A percentile compares a stretch with the other conserved stretches of the same genome.
These are phyloP conservation scores for Stygiomarasmius scandens DNA, from an alignment of 1,284 basidiomycete species.

Conservation along the genomic window DNA sequence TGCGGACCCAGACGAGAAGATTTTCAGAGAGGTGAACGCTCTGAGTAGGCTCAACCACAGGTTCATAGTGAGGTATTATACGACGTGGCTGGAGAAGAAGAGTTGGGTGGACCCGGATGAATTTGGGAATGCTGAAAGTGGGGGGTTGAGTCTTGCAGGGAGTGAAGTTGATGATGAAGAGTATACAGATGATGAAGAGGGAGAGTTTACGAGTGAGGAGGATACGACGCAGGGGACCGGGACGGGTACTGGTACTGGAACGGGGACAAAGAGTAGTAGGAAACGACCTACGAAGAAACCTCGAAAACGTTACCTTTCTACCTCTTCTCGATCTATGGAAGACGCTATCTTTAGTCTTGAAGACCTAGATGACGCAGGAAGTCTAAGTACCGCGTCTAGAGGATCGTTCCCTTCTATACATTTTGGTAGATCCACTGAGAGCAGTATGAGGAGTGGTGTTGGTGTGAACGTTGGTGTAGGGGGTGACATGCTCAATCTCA, in stretches of 20 bases:
- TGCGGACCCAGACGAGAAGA: constrained; percentile 81
- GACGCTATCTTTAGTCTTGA: constrained; percentile 46
- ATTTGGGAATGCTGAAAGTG: too few relatives aligned
- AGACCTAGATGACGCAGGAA: constrained; percentile 56
- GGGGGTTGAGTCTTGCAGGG: not conserved
- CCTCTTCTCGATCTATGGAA: constrained; percentile 29
- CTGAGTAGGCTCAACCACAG: constrained; percentile 86
- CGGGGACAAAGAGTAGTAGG: not conserved
- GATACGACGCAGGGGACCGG: constrained; percentile 49
- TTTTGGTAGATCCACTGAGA: constrained; percentile 59
- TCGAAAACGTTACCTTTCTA: too few relatives aligned
- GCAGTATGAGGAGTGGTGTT: constrained; percentile 34
- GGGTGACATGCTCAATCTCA: too few relatives aligned
- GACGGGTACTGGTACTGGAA: not conserved
- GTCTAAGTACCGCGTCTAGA: too few relatives aligned
- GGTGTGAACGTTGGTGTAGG: constrained; percentile 32
- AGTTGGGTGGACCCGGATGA: not conserved
- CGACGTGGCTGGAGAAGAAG: constrained; percentile 76
- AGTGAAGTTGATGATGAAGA: constrained; percentile 27
- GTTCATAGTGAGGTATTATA: constrained; percentile 90
- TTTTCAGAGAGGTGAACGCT: constrained; percentile 91
- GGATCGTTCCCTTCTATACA: constrained; percentile 81
- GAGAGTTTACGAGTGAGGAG: constrained; percentile 30
- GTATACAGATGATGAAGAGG: constrained; percentile 29
- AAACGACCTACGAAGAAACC: too few relatives aligned